Evolutionary conservation across 2,329 filamentous ascomycete genomes (phyloP), one percentile per base, ranked within the genome.

Genomic region (Pyrenophora seminiperda): DNA sequence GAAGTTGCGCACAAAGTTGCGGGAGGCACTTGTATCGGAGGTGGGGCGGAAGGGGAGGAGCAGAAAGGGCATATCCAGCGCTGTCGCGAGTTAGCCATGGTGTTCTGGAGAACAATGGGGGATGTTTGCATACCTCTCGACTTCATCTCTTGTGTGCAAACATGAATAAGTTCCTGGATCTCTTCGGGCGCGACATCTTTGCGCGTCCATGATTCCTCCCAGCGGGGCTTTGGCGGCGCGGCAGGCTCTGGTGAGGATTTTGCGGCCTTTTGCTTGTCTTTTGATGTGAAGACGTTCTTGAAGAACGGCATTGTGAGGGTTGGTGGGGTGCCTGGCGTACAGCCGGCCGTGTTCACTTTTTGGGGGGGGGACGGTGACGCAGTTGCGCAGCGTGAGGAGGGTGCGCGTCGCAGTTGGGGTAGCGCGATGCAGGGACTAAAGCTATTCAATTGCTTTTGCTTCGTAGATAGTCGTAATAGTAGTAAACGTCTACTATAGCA

Each of bases 21-120:
- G 90, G 54, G 95, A 91, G 43, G 90, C 90, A 55, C 90, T 94
- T 34, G 93, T 88, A 71, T 99, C 91, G 57, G 92, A 94, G 20
- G 90, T 91, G 17, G 93, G 94, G 64, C 94, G 88, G 76, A 97
- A 99, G 10, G 94, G 94, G 3, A 99, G 83, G 7, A 99, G 86
- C 20, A 97, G 83, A 73, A 99, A 97, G 1, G 94, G 94, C 53
- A 88, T 86, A 71, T 97, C 88, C 66, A 97, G 86, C 60, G 87
- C 91, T 96, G 73, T 24, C 19, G 42, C 60, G 43, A 53, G 70
- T 59, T 47, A 64, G 58, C 46, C 50, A 49, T 36, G 41, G 43
- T 34, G 11, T 18, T n/a, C 2, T 5, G 29, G 7, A 11, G 6
- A 4, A 31, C 24, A 41, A 36, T 38, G 44, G 29, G 49, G 19